Conservation (phyloP, 2,329 filamentous ascomycete genomes). For the Pseudophaeomoniella oleicola region DNA sequence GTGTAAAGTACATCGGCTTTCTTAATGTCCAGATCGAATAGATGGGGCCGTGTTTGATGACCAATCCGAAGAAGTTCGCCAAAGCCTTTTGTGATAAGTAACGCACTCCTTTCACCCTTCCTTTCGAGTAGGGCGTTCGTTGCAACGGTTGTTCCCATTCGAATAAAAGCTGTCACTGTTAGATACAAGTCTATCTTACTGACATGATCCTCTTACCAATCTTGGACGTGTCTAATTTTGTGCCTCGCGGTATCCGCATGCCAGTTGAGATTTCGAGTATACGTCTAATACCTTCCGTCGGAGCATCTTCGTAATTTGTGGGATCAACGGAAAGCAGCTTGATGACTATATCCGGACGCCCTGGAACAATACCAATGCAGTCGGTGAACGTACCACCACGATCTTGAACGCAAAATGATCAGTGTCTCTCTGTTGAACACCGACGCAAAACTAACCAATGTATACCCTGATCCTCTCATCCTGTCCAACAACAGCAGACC, state of each 20-base stretch:
- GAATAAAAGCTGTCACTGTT: slow-evolving; percentile 37
- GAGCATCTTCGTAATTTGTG: slow-evolving; percentile 29
- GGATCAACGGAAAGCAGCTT: slow-evolving; percentile 20
- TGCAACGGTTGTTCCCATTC: slow-evolving; percentile 84
- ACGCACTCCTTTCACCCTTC: slow-evolving; percentile 74
- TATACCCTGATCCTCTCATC: background rate
- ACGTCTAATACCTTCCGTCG: slow-evolving; percentile 72
- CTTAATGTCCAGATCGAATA: slow-evolving; percentile 76
- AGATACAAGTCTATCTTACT: slow-evolving; percentile 9
- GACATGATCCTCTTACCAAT: too few relatives aligned
- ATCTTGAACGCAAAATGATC: slow-evolving; percentile 9
- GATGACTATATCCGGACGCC: slow-evolving; percentile 20
- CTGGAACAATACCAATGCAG: slow-evolving; percentile 21
- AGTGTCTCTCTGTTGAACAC: too few relatives aligned
- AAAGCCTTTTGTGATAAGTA: slow-evolving; percentile 80
- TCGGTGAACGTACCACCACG: slow-evolving; percentile 26
- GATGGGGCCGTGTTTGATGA: slow-evolving; percentile 76
- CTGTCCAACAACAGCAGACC: too few relatives aligned
- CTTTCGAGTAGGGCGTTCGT: slow-evolving; percentile 79
- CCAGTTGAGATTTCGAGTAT: slow-evolving; percentile 33
- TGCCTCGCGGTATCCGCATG: slow-evolving; percentile 16
- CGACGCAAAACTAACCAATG: background rate
- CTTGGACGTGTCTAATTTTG: slow-evolving; percentile 8
- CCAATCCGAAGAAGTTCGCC: slow-evolving; percentile 76
- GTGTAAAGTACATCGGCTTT: slow-evolving; percentile 80